Percentiles rank a stretch among this genome's conserved stretches.
These are phyloP conservation scores for Tolypocladium album DNA, from an alignment of 2,329 filamentous ascomycete genomes.

Conservation along the genomic window DNA sequence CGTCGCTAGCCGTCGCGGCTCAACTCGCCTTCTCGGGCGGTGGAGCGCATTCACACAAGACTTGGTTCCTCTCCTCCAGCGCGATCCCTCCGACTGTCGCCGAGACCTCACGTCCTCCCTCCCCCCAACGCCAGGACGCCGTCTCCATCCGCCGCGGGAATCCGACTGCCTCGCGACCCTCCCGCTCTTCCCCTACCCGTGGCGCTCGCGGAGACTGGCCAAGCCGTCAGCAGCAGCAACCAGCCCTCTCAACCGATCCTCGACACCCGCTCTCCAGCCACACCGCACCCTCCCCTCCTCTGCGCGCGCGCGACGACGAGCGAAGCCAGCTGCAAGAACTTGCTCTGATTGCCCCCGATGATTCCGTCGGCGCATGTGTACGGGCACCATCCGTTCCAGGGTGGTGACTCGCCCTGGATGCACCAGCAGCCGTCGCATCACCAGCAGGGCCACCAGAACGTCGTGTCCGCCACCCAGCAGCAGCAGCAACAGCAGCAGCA, in stretches of 20 bases:
- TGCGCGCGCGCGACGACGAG: neutral
- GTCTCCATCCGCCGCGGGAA: neutral
- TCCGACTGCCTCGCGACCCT: neutral
- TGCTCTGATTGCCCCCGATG: slow-evolving; percentile 31
- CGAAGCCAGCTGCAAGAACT: neutral
- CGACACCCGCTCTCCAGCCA: neutral
- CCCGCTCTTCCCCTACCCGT: neutral
- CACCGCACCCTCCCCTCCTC: neutral
- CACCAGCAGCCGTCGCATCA: slow-evolving; percentile 52
- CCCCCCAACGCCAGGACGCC: neutral
- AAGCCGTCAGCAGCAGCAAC: neutral
- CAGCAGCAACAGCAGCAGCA: slow-evolving; percentile 29
- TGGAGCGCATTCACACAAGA: slow-evolving; percentile 1
- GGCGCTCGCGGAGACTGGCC: neutral
- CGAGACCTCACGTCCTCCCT: neutral
- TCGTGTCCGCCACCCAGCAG: slow-evolving; percentile 38
- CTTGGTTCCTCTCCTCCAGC: neutral
- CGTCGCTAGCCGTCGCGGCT: neutral
- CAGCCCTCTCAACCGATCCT: neutral
- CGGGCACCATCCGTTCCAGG: slow-evolving; percentile 56
- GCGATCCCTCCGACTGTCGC: neutral
- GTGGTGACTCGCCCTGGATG: slow-evolving; percentile 55
- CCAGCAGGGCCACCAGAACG: slow-evolving; percentile 48
- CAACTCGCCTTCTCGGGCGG: neutral
- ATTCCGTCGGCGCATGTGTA: slow-evolving; percentile 55